Evolutionary conservation across 768 basidiomycete species (phyloP), one percentile per base, ranked within the genome.

Genomic region (Phallus indusiatus): DNA sequence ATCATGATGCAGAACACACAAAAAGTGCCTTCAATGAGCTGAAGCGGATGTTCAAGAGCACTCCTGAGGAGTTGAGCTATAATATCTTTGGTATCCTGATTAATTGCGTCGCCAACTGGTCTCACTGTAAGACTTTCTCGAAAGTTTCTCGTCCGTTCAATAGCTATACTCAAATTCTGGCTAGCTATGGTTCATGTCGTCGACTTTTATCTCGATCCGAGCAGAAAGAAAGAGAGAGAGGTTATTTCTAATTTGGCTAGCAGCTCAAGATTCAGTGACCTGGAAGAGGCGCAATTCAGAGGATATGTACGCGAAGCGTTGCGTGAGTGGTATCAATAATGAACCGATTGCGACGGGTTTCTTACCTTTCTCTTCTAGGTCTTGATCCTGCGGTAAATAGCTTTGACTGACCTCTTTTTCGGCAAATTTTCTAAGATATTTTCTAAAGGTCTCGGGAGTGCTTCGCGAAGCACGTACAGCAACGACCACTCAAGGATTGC

Each of bases 11-110:
- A 10, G 16, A 20, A 52, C 24, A 78, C n/a, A 53, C 17, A 16
- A 35, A 33, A 16, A 10, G 17, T 49, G 53, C 42, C 8, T 28
- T 20, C 17, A 17, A 52, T 16, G 47, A 49, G 8, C 28, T 82
- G 62, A 79, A 81, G 63, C 78, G 79, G 11, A 73, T 91, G 37
- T 75, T 77, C 24, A 80, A 76, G 21, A 69, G 82, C 20, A 81
- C 81, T 1, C 76, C 77, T 50, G 77, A 82, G 4, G 72, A 52
- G 17, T 16, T 42, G 24, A 35, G 36, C 36, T 88, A 88, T 68
- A 83, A 80, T 33, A 73, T 90, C 17, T 70, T 93, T 47, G 88
- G 88, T n/a, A 70, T 91, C 34, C 74, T 90, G 72, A 80, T 90
- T 57, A 80, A 80, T 37, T 73, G 80, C 10, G 80, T 81, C 5